A percentile compares a stretch with the other conserved stretches of the same genome.
Conservation (phyloP, 768 basidiomycete species). For the Tylopilus plumbeoviolaceoides region DNA sequence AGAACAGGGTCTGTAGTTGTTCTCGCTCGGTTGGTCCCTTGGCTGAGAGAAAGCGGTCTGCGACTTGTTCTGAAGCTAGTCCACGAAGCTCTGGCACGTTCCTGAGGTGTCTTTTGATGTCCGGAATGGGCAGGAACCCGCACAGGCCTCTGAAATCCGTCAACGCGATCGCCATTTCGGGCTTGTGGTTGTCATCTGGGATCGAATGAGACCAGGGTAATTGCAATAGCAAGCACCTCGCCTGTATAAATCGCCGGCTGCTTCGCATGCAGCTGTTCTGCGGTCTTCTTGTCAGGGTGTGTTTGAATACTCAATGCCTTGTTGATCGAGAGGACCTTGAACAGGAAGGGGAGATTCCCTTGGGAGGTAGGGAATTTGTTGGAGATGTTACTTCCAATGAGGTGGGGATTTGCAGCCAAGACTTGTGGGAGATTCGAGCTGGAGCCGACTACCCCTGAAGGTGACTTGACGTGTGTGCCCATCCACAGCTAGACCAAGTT, state of each 20-base stretch:
- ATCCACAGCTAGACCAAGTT: conserved; percentile 78
- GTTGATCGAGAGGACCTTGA: conserved; percentile 87
- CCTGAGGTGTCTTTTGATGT: conserved; percentile 64
- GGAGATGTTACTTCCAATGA: conserved; percentile 61
- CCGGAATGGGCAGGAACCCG: conserved; percentile 81
- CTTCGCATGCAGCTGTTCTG: conserved; percentile 59
- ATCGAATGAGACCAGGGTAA: conserved; percentile 8
- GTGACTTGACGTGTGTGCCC: conserved; percentile 88
- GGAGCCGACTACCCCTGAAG: conserved; percentile 51
- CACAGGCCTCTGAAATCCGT: conserved; percentile 89
- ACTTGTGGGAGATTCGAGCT: conserved; percentile 49
- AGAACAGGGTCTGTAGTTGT: conserved; percentile 72
- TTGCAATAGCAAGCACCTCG: conserved; percentile 28
- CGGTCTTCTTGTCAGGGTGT: conserved; percentile 85
- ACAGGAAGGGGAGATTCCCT: conserved; percentile 84
- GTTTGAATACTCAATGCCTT: conserved; percentile 91
- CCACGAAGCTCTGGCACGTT: conserved; percentile 71
- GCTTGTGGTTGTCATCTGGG: conserved; percentile 93
- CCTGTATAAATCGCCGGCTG: conserved; percentile 91
- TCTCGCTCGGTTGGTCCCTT: conserved; percentile 34
- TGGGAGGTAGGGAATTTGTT: conserved; percentile 49
- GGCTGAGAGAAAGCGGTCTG: conserved; percentile 48
- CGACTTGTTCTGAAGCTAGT: conserved; percentile 59
- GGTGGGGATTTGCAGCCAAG: conserved; percentile 59
- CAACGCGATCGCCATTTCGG: conserved; percentile 97